A percentile compares a stretch with the other conserved stretches of the same genome.
phyloP scores from a whole-genome alignment of 2,329 filamentous ascomycete species.

The Fusarium sp. region DNA sequence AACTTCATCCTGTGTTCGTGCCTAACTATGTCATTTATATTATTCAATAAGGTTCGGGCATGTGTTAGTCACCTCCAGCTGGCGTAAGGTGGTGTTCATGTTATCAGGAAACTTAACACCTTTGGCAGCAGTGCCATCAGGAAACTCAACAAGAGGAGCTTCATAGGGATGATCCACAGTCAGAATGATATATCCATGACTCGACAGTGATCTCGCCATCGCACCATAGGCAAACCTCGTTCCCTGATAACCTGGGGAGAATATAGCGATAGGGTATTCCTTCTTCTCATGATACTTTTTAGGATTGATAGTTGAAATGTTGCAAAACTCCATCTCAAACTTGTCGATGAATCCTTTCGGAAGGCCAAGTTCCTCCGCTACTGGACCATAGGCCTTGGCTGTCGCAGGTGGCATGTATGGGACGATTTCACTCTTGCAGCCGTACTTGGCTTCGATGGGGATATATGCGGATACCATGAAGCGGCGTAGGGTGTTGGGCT shows the following conservation, averaged over 20 bases:
- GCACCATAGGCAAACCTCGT: conserved; percentile 59
- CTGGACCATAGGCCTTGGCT: not conserved
- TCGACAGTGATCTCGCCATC: conserved; percentile 59
- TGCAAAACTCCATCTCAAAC: conserved; percentile 27
- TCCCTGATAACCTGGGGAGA: conserved; percentile 60
- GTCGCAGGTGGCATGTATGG: not conserved
- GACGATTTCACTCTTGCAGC: not conserved
- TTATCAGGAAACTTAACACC: not conserved
- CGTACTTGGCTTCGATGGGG: conserved; percentile 11
- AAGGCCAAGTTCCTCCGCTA: not conserved
- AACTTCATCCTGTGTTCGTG: conserved; percentile 14
- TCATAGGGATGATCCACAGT: conserved; percentile 64
- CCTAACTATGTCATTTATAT: not conserved
- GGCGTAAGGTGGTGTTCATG: not conserved
- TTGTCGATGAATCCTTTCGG: not conserved
- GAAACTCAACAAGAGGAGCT: conserved; percentile 58
- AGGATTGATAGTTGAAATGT: conserved; percentile 16
- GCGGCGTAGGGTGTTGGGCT: conserved; percentile 11
- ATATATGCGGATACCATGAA: conserved; percentile 32
- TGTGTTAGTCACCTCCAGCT: conserved; percentile 27
- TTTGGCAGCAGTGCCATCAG: conserved; percentile 53
- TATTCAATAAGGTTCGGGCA: accelerated
- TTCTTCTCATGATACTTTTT: not conserved
- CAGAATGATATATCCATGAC: conserved; percentile 60
- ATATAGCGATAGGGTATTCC: conserved; percentile 43